Conservation (phyloP, 2,329 filamentous ascomycete genomes). For the Ophidiomyces ophidiicola region DNA sequence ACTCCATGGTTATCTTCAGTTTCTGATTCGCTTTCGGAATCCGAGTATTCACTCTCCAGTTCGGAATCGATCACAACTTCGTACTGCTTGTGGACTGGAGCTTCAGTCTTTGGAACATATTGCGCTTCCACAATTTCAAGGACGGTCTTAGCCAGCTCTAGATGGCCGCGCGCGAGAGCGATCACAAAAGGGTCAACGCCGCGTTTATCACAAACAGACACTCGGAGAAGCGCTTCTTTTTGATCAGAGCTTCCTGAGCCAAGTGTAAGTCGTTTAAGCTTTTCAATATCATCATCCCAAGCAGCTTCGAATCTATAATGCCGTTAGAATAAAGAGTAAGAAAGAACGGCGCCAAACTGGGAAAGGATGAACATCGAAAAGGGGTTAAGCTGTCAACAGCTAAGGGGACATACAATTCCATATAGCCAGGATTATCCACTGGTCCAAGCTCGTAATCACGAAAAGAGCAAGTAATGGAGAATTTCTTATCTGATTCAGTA, state of each 20-base stretch:
- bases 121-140: constrained; percentile 60
- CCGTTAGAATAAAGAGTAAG: not conserved
- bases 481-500: constrained; percentile 29
- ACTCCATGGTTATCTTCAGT: constrained; percentile 20
- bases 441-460: constrained; percentile 28
- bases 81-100: constrained; percentile 33
- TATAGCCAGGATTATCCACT: constrained; percentile 42
- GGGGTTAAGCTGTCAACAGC: too few species aligned
- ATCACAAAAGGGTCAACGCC: constrained; percentile 53
- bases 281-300: constrained; percentile 52
- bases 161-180: constrained; percentile 54
- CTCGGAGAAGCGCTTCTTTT: constrained; percentile 47
- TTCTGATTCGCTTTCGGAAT: constrained; percentile 14
- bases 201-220: constrained; percentile 45
- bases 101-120: constrained; percentile 45
- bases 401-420: constrained; percentile 12
- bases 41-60: constrained; percentile 14
- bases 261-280: constrained; percentile 36
- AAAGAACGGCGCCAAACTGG: not conserved
- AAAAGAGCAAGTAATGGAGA: constrained; percentile 43
- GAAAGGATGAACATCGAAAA: not conserved
- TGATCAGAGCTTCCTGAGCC: constrained; percentile 34
- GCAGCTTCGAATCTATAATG: constrained; percentile 42
- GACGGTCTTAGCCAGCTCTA: constrained; percentile 51
- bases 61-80: constrained; percentile 27